Percentiles rank a stretch among this genome's conserved stretches.
These are phyloP conservation scores for Lactarius psammicola DNA, from an alignment of 768 basidiomycete genomes.

Conservation along the genomic window DNA sequence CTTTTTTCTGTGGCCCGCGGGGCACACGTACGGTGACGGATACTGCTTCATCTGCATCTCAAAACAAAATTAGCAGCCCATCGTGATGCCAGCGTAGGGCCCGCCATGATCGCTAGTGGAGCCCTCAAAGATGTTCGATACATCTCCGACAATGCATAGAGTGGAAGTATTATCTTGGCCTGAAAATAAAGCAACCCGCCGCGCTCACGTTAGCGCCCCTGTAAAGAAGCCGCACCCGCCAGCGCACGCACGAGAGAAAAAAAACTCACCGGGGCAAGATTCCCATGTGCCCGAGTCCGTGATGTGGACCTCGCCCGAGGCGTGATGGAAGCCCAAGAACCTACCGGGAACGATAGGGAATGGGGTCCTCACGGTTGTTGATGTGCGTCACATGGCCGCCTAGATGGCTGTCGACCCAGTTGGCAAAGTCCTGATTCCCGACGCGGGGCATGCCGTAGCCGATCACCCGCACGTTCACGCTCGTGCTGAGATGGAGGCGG, in stretches of 20 bases:
- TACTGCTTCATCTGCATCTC: neutral
- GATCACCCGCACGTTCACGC: conserved; percentile 23
- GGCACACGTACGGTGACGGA: neutral
- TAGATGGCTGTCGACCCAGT: conserved; percentile 32
- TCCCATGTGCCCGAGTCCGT: conserved; percentile 48
- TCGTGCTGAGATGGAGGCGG: conserved; percentile 26
- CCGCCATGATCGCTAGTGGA: conserved; percentile 26
- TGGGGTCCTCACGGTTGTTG: conserved; percentile 48
- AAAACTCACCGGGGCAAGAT: conserved; percentile 19
- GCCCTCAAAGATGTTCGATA: conserved; percentile 48
- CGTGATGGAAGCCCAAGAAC: conserved; percentile 48
- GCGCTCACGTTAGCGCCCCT: neutral
- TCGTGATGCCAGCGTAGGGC: conserved; percentile 26
- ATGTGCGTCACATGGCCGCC: conserved; percentile 60
- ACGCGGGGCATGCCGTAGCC: conserved; percentile 34
- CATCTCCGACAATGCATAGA: conserved; percentile 53
- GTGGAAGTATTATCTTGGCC: conserved; percentile 59
- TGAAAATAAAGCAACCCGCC: conserved; percentile 26
- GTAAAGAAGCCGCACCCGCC: too few species aligned
- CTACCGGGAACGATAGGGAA: conserved; percentile 41
- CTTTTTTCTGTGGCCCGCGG: too few species aligned
- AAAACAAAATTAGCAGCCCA: conserved; percentile 23
- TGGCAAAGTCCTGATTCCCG: conserved; percentile 23
- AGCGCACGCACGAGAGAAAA: neutral
- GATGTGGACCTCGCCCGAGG: conserved; percentile 41